phyloP scores from a whole-genome alignment of 345 rosid genomes.

The Nephelium lappaceum region DNA sequence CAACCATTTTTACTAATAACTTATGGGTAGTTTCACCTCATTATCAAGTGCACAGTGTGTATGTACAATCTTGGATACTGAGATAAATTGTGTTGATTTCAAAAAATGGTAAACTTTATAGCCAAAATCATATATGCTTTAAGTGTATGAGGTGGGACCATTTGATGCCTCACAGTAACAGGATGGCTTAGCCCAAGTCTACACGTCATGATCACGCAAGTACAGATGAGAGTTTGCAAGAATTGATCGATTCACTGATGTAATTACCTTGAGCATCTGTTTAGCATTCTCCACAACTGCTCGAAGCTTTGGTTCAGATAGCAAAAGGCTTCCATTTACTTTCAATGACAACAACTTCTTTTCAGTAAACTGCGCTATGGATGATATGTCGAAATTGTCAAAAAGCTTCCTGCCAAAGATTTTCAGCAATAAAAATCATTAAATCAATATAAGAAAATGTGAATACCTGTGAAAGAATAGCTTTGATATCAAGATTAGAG shows the following conservation, averaged over 20 bases:
- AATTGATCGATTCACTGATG: conserved; percentile 6
- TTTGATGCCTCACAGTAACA: background rate
- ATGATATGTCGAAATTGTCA: conserved; percentile 63
- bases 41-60: background rate
- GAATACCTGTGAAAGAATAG: background rate
- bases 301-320: conserved; percentile 86
- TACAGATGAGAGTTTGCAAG: background rate
- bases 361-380: conserved; percentile 67
- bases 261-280: conserved; percentile 66
- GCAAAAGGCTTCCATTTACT: conserved; percentile 60
- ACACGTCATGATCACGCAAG: background rate
- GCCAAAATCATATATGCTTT: background rate
- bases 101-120: background rate
- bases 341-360: conserved; percentile 68
- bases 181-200: conserved; percentile 3
- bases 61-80: background rate
- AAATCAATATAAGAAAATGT: background rate
- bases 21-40: conserved; percentile 12
- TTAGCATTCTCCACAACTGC: conserved; percentile 84
- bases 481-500: conserved; percentile 6
- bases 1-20: too few relatives aligned
- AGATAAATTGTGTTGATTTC: background rate
- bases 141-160: background rate
- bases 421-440: conserved; percentile 24
- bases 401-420: conserved; percentile 64